Base-by-base conservation (phyloP, 2,329 filamentous ascomycete genomes). In the Fusarium nisikadoi region DNA sequence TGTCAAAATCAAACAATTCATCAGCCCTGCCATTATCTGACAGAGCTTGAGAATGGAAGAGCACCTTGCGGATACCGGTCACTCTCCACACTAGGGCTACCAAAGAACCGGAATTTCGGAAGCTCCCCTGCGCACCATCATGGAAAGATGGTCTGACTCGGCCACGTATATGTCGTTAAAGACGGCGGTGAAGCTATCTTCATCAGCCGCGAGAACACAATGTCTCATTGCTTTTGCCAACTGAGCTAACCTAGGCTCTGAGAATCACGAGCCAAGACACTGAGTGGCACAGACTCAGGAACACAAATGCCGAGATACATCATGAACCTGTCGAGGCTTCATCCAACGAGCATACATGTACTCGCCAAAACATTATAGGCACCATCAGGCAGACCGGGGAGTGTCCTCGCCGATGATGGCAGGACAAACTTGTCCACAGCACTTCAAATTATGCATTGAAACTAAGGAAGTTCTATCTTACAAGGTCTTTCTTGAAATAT, bases 11-110 rank as follows among this genome's bases (percentile, higher is more conserved):
- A 57, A 19, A 38, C 38, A 41, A n/a, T 43, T 29, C 29, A 31
- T 46, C 41, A 62, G 43, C 61, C 56, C 46, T 72, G 39, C 53
- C 29, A 54, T 54, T 35, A 42, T 45, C 52, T 38, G 49, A 47
- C 31, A 65, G 52, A 36, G 25, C 36, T 42, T 36, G n/a, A 16
- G 27, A 41, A 23, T 33, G 16, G 50, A 29, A 33, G 38, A 23
- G 35, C 38, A 54, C 12, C 33, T 29, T 53, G 23, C 25, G 49
- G 49, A 53, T 39, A 39, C 55, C 29, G 54, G 19, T 45, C 19
- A 33, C 62, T 41, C 60, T 64, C 33, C 23, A 39, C 42, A 47
- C 29, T 55, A 46, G 43, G 47, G 49, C 50, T 41, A 45, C 39
- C 64, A 36, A 55, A 59, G 23, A 31, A 16, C 35, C 56, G 60